Percentiles rank a stretch among this genome's conserved stretches.
These are phyloP conservation scores for Nicotiana knightiana DNA, from an alignment of 257 asterid genomes.

Conservation along the genomic window DNA sequence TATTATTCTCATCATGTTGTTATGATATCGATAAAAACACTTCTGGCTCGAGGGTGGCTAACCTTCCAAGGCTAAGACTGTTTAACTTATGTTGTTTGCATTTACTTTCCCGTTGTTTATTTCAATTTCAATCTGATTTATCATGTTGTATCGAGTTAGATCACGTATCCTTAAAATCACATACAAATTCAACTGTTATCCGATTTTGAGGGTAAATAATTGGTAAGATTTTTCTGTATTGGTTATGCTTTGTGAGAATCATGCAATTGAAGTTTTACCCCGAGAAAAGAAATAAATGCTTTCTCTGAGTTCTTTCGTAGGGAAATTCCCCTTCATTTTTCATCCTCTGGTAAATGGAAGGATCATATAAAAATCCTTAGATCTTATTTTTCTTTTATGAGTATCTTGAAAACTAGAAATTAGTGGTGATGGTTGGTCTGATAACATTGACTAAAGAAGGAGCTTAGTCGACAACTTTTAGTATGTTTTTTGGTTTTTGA, in stretches of 20 bases:
- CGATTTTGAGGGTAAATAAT: too few relatives aligned
- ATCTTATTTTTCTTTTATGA: neutral
- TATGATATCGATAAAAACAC: too few relatives aligned
- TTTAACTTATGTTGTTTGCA: too few relatives aligned
- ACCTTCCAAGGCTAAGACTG: too few relatives aligned
- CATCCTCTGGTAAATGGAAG: neutral
- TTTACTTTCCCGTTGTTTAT: too few relatives aligned
- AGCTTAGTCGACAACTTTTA: neutral
- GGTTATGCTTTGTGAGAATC: neutral
- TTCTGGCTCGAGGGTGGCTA: too few relatives aligned
- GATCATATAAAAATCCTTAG: neutral
- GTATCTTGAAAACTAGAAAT: neutral
- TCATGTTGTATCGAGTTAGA: too few relatives aligned
- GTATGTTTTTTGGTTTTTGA: neutral
- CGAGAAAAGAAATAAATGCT: neutral
- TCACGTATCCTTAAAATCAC: too few relatives aligned
- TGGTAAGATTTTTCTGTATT: neutral
- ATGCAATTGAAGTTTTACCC: neutral
- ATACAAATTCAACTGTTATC: too few relatives aligned
- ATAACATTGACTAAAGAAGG: neutral
- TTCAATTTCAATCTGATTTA: too few relatives aligned
- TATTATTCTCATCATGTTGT: too few relatives aligned
- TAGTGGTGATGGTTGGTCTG: neutral
- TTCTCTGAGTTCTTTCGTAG: neutral
- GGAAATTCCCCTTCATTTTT: neutral